A percentile compares a stretch with the other conserved stretches of the same genome.
phyloP scores from a whole-genome alignment of 371 early-diverging fungal genomes.

The Nosema muscidifuracis region DNA sequence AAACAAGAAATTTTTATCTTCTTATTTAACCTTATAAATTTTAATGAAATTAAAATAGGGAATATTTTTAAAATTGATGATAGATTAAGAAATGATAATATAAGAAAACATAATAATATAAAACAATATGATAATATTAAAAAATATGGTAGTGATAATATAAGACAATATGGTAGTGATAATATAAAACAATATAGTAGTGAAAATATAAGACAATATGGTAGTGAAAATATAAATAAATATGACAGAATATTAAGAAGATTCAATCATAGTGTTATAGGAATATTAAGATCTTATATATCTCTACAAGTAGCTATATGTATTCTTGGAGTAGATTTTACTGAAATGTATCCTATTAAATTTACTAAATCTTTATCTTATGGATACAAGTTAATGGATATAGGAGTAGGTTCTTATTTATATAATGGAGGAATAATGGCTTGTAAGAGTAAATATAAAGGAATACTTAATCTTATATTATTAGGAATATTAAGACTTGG shows the following conservation, averaged over 20 bases:
- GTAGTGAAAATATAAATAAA: background rate
- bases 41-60: background rate
- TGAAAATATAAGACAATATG: no score
- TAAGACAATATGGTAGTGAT: no score
- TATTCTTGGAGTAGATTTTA: conserved; percentile 60
- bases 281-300: conserved; percentile 16
- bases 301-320: conserved; percentile 38
- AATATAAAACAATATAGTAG: no score
- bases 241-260: background rate
- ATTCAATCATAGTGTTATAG: background rate
- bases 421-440: conserved; percentile 51
- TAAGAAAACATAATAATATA: background rate
- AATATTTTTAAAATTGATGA: no score
- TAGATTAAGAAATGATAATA: no score
- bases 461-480: conserved; percentile 21
- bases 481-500: conserved; percentile 54
- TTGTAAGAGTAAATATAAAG: conserved; percentile 12
- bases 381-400: conserved; percentile 60
- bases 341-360: conserved; percentile 32
- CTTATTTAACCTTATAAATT: conserved; percentile 1
- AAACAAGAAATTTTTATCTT: background rate
- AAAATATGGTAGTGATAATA: no score
- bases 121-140: no score
- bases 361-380: conserved; percentile 51
- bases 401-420: conserved; percentile 60